Conservation (phyloP, 345 rosid species). For the Gossypium australe region DNA sequence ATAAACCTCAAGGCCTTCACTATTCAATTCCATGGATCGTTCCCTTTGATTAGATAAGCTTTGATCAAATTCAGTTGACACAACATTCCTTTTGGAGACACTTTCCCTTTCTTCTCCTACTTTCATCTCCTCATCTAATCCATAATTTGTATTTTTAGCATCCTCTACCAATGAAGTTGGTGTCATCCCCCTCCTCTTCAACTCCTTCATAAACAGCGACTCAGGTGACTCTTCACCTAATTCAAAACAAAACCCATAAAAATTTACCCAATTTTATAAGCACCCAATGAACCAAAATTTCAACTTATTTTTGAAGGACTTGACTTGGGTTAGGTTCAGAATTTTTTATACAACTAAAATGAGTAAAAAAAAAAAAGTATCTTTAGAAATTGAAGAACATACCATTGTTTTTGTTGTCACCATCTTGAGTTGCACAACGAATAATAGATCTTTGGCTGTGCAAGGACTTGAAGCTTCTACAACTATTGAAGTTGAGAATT, state of each 20-base stretch:
- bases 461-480: constrained; percentile 14
- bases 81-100: constrained; percentile 55
- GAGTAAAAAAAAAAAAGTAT: background rate
- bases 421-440: constrained; percentile 45
- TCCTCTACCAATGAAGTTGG: constrained; percentile 85
- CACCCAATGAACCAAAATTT: background rate
- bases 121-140: constrained; percentile 45
- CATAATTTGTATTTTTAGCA: constrained; percentile 34
- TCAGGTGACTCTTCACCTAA: constrained; percentile 91
- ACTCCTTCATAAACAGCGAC: constrained; percentile 88
- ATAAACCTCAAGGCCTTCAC: constrained; percentile 95
- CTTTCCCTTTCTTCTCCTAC: constrained; percentile 44
- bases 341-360: background rate
- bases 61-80: constrained; percentile 52
- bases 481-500: constrained; percentile 24
- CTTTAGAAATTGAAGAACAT: constrained; percentile 17
- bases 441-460: constrained; percentile 28
- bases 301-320: background rate
- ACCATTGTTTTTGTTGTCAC: constrained; percentile 58
- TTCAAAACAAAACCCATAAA: background rate
- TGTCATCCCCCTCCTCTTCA: constrained; percentile 88
- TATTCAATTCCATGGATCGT: constrained; percentile 74
- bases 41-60: constrained; percentile 76
- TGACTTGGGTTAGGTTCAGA: background rate
- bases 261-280: background rate